A percentile compares a stretch with the other conserved stretches of the same genome.
Evolutionary conservation across 1,284 basidiomycete genomes (phyloP).

Genomic region (Cutaneotrichosporon sp.): DNA sequence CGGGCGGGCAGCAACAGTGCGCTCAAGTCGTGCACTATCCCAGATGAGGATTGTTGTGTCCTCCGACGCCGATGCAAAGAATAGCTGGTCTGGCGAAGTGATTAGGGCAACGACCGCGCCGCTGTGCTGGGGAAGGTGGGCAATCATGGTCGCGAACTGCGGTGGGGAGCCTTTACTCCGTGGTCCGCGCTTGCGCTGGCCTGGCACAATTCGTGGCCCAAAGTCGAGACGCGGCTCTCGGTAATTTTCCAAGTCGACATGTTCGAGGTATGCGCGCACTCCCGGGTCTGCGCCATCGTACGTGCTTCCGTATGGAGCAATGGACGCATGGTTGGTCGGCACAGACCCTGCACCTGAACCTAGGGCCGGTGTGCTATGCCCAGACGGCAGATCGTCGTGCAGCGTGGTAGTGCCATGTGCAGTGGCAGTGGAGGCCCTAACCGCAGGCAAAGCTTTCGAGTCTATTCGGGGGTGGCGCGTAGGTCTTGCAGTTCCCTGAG

Average conservation of each 20-base stretch:
- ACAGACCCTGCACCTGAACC: slow-evolving; percentile 9
- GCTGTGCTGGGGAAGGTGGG: slow-evolving; percentile 78
- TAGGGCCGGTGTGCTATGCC: slow-evolving; percentile 26
- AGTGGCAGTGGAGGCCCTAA: slow-evolving; percentile 71
- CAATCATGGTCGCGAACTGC: slow-evolving; percentile 69
- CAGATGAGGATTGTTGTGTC: slow-evolving; percentile 79
- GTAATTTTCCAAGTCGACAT: slow-evolving; percentile 77
- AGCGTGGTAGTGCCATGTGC: slow-evolving; percentile 57
- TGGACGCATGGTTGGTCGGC: slow-evolving; percentile 1
- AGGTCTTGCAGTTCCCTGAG: slow-evolving; percentile 19
- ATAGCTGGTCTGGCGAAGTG: slow-evolving; percentile 87
- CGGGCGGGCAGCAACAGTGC: slow-evolving; percentile 57
- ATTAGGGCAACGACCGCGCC: slow-evolving; percentile 73
- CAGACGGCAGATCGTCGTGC: slow-evolving; percentile 44
- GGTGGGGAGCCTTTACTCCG: slow-evolving; percentile 53
- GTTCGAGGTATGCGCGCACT: slow-evolving; percentile 77
- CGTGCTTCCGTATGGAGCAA: slow-evolving; percentile 41
- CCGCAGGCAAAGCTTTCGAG: slow-evolving; percentile 73
- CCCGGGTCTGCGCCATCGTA: slow-evolving; percentile 78
- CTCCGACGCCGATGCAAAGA: slow-evolving; percentile 84
- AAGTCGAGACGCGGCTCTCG: slow-evolving; percentile 82
- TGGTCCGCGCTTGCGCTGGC: slow-evolving; percentile 66
- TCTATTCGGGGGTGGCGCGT: slow-evolving; percentile 49
- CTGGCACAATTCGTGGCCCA: slow-evolving; percentile 73
- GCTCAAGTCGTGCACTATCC: slow-evolving; percentile 72